Percentiles rank a stretch among this genome's conserved stretches.
phyloP scores from a whole-genome alignment of 148 eudicot genomes.

The Vaccinium myrtillus region DNA sequence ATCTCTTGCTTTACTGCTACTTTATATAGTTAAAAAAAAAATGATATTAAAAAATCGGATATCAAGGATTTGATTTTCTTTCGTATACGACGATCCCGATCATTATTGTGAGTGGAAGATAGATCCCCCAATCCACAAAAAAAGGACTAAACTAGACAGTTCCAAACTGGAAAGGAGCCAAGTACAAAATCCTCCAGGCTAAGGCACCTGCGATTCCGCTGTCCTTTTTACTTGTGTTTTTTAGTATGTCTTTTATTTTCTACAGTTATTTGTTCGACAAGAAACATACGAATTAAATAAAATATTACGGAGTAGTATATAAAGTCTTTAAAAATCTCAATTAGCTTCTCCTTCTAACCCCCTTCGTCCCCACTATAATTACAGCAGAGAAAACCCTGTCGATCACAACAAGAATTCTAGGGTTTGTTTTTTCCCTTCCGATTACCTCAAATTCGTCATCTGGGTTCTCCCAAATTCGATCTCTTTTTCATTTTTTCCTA shows the following conservation, averaged over 20 bases:
- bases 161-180: background rate
- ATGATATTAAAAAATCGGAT: background rate
- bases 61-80: background rate
- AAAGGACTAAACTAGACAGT: background rate
- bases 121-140: background rate
- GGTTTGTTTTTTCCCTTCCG: background rate
- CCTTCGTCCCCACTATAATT: background rate
- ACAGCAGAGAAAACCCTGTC: background rate
- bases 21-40: background rate
- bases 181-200: background rate
- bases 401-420: background rate
- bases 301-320: too few relatives aligned
- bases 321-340: background rate
- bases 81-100: background rate
- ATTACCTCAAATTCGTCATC: background rate
- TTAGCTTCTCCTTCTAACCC: background rate
- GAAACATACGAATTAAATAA: background rate
- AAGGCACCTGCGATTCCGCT: conserved; percentile 16
- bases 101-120: background rate
- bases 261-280: background rate
- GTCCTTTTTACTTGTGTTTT: background rate
- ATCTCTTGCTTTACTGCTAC: background rate
- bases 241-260: background rate
- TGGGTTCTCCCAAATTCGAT: background rate
- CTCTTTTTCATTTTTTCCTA: background rate